Conservation (phyloP, 2,329 filamentous ascomycete species). For the Cercospora zeina region DNA sequence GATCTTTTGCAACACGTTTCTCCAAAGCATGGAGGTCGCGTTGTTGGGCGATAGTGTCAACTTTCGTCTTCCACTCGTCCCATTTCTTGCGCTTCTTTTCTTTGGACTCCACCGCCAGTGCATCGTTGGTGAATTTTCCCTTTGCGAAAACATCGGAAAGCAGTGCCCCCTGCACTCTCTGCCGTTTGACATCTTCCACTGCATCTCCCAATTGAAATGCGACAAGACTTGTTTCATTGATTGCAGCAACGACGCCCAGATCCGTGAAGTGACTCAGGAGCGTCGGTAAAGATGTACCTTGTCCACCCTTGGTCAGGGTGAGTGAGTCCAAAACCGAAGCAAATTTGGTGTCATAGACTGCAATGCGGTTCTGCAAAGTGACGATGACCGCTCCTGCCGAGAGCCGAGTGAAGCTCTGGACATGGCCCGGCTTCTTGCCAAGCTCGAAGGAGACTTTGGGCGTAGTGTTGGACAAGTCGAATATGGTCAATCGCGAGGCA, state of each 20-base stretch:
- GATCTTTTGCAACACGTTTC: conserved; percentile 34
- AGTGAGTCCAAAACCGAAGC: conserved; percentile 52
- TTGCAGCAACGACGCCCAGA: conserved; percentile 64
- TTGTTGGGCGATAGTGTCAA: conserved; percentile 31
- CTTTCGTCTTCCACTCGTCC: conserved; percentile 35
- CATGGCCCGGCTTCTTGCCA: conserved; percentile 47
- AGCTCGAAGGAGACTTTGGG: conserved; percentile 59
- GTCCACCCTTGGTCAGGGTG: conserved; percentile 32
- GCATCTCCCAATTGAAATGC: conserved; percentile 58
- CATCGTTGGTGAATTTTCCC: conserved; percentile 47
- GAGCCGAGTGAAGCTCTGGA: conserved; percentile 65
- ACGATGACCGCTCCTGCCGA: conserved; percentile 67
- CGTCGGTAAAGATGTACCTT: conserved; percentile 1
- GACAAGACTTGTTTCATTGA: conserved; percentile 64
- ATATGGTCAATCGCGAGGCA: conserved; percentile 58
- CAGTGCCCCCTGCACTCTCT: conserved; percentile 53
- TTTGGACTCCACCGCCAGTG: conserved; percentile 17
- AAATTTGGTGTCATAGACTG: conserved; percentile 70
- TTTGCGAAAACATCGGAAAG: conserved; percentile 74
- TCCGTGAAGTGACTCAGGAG: conserved; percentile 60
- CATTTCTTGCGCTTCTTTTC: conserved; percentile 29
- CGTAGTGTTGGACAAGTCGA: conserved; percentile 63
- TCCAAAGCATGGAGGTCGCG: conserved; percentile 35
- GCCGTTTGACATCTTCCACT: conserved; percentile 40
- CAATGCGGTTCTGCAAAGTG: conserved; percentile 58